These are phyloP conservation scores for Panus rudis DNA, from an alignment of 768 basidiomycete genomes.

Conservation along the genomic window DNA sequence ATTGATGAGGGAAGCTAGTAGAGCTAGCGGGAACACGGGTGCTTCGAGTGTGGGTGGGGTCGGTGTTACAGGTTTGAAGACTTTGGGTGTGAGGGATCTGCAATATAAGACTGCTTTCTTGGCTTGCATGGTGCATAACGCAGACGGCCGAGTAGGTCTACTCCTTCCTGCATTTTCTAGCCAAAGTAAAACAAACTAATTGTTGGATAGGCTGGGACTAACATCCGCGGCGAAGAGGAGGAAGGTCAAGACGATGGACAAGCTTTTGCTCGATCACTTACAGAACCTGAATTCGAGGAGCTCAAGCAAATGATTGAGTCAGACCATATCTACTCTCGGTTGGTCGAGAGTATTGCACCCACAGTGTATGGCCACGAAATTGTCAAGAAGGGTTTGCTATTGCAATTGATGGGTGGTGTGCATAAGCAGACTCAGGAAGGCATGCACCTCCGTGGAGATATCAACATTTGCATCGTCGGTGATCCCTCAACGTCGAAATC, in stretches of 20 bases:
- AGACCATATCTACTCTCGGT: conserved; percentile 88
- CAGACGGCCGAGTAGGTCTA: conserved; percentile 73
- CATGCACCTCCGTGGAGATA: conserved; percentile 96
- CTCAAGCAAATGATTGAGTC: conserved; percentile 90
- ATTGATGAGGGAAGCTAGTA: conserved; percentile 79
- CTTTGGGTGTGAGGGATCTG: conserved; percentile 87
- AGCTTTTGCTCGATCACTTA: conserved; percentile 82
- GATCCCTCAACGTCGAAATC: conserved; percentile 98
- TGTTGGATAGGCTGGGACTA: conserved; percentile 60
- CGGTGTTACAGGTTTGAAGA: conserved; percentile 93
- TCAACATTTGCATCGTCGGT: conserved; percentile 97
- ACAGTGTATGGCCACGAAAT: conserved; percentile 99
- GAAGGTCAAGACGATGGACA: conserved; percentile 71
- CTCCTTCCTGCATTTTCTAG: neutral
- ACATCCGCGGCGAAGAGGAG: conserved; percentile 86
- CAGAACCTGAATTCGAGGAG: conserved; percentile 92
- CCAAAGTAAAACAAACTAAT: neutral
- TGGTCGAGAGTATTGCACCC: conserved; percentile 93
- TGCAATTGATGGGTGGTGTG: conserved; percentile 98
- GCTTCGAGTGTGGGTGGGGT: conserved; percentile 62
- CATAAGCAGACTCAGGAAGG: conserved; percentile 96
- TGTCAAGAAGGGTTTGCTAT: conserved; percentile 92
- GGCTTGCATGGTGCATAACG: conserved; percentile 94
- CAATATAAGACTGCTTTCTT: conserved; percentile 99
- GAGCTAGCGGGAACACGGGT: conserved; percentile 48